Evolutionary conservation across 495 filamentous ascomycete genomes (phyloP).

Genomic region (Jackrogersella multiformis): DNA sequence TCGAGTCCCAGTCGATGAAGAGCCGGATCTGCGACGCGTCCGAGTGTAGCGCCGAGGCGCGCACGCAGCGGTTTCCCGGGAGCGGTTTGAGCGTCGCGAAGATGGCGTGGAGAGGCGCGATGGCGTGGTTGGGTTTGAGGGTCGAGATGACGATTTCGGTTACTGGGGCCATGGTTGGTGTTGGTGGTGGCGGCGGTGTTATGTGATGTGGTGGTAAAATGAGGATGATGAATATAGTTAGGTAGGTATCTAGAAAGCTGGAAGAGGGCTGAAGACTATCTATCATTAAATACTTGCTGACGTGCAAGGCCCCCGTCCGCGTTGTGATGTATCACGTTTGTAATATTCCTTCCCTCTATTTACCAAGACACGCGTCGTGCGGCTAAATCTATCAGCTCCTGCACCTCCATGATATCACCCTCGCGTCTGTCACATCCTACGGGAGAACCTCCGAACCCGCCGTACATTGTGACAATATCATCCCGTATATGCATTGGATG

Average conservation of each 20-base stretch:
- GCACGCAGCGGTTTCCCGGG: slow-evolving; percentile 16
- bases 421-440: slow-evolving; percentile 2
- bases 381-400: neutral
- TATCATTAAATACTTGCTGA: slow-evolving; percentile 2
- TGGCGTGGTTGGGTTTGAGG: slow-evolving; percentile 9
- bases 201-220: neutral
- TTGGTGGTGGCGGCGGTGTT: neutral
- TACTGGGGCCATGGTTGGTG: slow-evolving; percentile 30
- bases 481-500: too few species aligned
- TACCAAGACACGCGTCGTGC: neutral
- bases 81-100: slow-evolving; percentile 1
- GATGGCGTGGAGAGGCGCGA: slow-evolving; percentile 1
- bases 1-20: slow-evolving; percentile 33
- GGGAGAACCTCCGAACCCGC: slow-evolving; percentile 10
- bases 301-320: neutral
- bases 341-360: neutral
- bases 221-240: neutral
- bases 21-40: slow-evolving; percentile 17
- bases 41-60: slow-evolving; percentile 8
- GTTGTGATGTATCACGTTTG: neutral
- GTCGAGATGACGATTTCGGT: slow-evolving; percentile 20
- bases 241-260: neutral
- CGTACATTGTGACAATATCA: neutral
- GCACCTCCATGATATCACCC: slow-evolving; percentile 6
- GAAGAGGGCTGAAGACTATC: neutral